phyloP scores from a whole-genome alignment of 2,329 filamentous ascomycete genomes.

The Trichophyton verrucosum region DNA sequence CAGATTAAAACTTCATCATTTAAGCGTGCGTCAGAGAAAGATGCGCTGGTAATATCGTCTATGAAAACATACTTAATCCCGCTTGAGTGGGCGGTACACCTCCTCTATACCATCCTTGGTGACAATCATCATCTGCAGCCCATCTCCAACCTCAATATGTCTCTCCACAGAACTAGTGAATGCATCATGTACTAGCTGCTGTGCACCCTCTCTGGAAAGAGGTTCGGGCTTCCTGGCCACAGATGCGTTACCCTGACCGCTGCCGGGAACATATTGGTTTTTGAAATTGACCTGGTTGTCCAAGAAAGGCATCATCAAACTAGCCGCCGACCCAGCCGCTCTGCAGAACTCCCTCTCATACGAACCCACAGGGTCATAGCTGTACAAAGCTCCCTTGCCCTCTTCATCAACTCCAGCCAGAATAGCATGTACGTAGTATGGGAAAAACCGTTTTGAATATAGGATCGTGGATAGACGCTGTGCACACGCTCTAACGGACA shows the following conservation, averaged over 20 bases:
- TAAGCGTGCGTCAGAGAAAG: not conserved
- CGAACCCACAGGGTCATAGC: slow-evolving; percentile 93
- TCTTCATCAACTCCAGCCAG: slow-evolving; percentile 89
- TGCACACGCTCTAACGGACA: slow-evolving; percentile 86
- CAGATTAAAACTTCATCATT: not conserved
- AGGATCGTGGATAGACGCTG: slow-evolving; percentile 91
- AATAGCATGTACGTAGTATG: slow-evolving; percentile 94
- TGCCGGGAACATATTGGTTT: slow-evolving; percentile 89
- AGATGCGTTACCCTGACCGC: slow-evolving; percentile 69
- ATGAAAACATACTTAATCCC: slow-evolving; percentile 48
- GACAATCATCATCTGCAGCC: slow-evolving; percentile 88
- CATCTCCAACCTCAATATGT: slow-evolving; percentile 97
- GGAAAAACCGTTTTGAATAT: slow-evolving; percentile 97
- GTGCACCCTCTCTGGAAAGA: slow-evolving; percentile 59
- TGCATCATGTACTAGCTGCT: slow-evolving; percentile 85
- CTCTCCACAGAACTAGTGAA: slow-evolving; percentile 97
- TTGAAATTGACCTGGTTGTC: slow-evolving; percentile 99
- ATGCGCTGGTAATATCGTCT: not conserved
- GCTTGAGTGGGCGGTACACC: slow-evolving; percentile 72
- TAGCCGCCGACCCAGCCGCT: slow-evolving; percentile 80
- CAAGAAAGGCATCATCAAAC: slow-evolving; percentile 96
- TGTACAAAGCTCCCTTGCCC: slow-evolving; percentile 86
- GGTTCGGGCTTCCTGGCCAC: slow-evolving; percentile 49
- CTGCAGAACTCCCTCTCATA: slow-evolving; percentile 96
- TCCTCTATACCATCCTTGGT: slow-evolving; percentile 83